These are phyloP conservation scores for Aureobasidium sp. DNA, from an alignment of 2,329 filamentous ascomycete genomes.

Conservation along the genomic window DNA sequence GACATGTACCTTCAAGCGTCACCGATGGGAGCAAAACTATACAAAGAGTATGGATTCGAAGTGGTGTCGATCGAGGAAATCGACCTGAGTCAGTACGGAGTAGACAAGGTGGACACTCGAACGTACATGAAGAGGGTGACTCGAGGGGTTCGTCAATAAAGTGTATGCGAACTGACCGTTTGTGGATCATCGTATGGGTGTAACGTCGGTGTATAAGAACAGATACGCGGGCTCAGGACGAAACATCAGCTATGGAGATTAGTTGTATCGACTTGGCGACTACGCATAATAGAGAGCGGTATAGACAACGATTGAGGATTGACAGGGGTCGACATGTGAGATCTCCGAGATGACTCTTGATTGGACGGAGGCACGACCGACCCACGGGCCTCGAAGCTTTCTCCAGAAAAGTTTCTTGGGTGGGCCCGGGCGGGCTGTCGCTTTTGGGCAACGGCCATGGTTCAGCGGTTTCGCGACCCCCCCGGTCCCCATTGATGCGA, in stretches of 20 bases:
- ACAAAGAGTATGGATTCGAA: constrained; percentile 26
- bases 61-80: neutral
- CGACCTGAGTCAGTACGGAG: constrained; percentile 7
- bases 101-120: neutral
- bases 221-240: neutral
- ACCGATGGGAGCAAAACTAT: constrained; percentile 21
- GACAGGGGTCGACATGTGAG: neutral
- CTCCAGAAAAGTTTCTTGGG: neutral
- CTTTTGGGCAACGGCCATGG: neutral
- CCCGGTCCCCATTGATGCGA: neutral
- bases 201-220: neutral
- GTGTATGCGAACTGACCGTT: constrained; percentile 3
- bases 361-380: neutral
- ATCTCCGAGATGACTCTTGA: neutral
- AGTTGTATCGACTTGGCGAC: neutral
- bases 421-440: neutral
- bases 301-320: neutral
- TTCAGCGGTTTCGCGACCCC: neutral
- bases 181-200: neutral
- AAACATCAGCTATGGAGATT: neutral
- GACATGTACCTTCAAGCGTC: constrained; percentile 12
- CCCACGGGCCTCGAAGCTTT: neutral
- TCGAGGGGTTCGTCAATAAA: neutral
- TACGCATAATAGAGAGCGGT: neutral
- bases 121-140: constrained; percentile 5